Evolutionary conservation across 2,329 filamentous ascomycete species (phyloP), one percentile per base, ranked within the genome.

Genomic region (Xylaria digitata): DNA sequence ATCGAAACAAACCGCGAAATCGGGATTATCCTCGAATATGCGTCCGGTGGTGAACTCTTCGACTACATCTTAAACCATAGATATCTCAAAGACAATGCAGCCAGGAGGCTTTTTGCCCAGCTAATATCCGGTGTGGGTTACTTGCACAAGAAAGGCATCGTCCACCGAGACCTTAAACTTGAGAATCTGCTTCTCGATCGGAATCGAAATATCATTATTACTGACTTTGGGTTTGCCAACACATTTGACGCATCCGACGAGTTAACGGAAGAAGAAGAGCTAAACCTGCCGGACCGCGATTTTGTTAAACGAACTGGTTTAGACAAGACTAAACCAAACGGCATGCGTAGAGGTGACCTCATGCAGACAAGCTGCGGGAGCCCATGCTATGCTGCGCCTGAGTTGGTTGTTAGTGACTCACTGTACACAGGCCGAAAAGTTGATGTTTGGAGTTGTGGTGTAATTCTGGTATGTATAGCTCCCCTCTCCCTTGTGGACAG

Each of bases 291-390:
- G 30, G 95, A 97, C 76, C 92, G 93, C 71, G 94, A 97, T 19
- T 96, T 90, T 76, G 91, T 98, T 68, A 95, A 95, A 82, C 86
- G 90, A 58, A 86, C 92, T 82, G 92, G 93, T n/a, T 84, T 98
- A 55, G 95, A 98, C 79, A 91, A 89, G 74, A 80, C 92, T 45
- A 90, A 92, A 74, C 79, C 87, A 13, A 92, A 92, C 71, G 94
- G 93, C 15, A 85, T 89, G 75, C 87, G 95, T 68, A 89, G 94
- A 75, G 96, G 96, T 43, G 96, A 99, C 82, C 83, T 99, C 76
- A 99, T 99, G 96, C 95, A 97, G 81, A 99, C 96, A 11, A 98
- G 96, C 79, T 99, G 96, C 79, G 96, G 96, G 71, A 98, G 95
- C 80, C 96, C 96, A 7, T 99, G 96, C 77, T 99, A 99, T 80